Conservation (phyloP, 176 grass and related monocot species). For the Aegilops longissima region DNA sequence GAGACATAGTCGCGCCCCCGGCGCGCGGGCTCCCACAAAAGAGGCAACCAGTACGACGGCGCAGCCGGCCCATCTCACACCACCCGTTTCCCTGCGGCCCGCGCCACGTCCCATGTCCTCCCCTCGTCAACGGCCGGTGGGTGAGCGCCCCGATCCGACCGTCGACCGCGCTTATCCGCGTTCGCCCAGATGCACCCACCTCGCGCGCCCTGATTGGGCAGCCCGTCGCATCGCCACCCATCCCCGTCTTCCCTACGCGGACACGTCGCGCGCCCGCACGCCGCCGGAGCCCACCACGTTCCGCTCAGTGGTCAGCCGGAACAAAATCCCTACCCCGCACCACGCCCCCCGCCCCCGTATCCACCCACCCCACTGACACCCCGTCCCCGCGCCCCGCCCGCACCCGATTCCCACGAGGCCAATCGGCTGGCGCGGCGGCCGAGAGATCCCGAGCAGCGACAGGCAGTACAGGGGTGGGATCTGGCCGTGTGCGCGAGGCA, state of each 20-base stretch:
- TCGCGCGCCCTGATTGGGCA: conserved; percentile 38
- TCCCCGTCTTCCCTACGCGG: conserved; percentile 27
- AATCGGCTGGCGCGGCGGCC: neutral
- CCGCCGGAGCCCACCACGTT: conserved; percentile 24
- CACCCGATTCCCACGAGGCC: neutral
- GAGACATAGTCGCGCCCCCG: too few relatives aligned
- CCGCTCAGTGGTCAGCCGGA: neutral
- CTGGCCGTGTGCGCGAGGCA: conserved; percentile 30
- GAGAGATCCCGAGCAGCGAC: neutral
- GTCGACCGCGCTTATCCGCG: neutral
- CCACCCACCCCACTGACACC: accelerated
- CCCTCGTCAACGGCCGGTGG: neutral
- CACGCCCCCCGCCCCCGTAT: neutral
- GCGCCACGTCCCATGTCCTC: neutral
- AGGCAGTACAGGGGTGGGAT: neutral
- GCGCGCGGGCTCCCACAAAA: too few relatives aligned
- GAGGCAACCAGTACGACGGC: too few relatives aligned
- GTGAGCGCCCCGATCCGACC: conserved; percentile 31
- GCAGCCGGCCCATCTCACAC: neutral
- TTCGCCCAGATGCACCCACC: conserved; percentile 40
- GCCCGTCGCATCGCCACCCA: conserved; percentile 32
- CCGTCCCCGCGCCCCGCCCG: neutral
- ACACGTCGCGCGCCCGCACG: conserved; percentile 51
- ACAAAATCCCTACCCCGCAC: neutral
- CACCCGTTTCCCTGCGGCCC: neutral